phyloP scores from a whole-genome alignment of 2,329 filamentous ascomycete species.

The Talaromyces sp. region DNA sequence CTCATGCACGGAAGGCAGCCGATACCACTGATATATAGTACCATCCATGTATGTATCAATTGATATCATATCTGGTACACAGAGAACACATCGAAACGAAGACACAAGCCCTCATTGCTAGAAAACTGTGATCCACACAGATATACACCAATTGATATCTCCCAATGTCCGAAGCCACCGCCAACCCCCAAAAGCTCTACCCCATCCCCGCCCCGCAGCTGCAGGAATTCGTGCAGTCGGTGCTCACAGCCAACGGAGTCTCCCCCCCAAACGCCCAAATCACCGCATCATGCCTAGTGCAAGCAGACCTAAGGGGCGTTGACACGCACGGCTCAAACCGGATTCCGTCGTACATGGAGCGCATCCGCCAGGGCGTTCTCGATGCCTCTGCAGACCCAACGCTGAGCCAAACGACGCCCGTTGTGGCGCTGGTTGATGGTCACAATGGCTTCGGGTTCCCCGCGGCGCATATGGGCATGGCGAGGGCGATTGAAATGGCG shows the following conservation, averaged over 20 bases:
- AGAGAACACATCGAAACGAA: background rate
- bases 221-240: conserved; percentile 22
- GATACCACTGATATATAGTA: background rate
- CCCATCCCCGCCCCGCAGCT: conserved; percentile 2
- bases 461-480: conserved; percentile 63
- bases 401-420: conserved; percentile 61
- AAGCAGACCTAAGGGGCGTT: conserved; percentile 71
- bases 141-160: background rate
- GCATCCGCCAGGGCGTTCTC: conserved; percentile 66
- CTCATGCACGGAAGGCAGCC: background rate
- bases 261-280: conserved; percentile 55
- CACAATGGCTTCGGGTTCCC: conserved; percentile 73
- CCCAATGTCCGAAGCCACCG: background rate
- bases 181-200: background rate
- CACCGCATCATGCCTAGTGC: conserved; percentile 64
- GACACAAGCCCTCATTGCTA: background rate
- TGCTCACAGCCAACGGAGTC: conserved; percentile 49
- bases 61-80: background rate
- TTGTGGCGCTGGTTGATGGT: conserved; percentile 64
- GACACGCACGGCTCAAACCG: conserved; percentile 77
- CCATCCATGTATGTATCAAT: background rate
- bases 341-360: conserved; percentile 71
- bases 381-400: conserved; percentile 57
- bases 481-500: conserved; percentile 63
- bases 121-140: no score